These are phyloP conservation scores for Russula emetica DNA, from an alignment of 768 basidiomycete species.

Conservation along the genomic window DNA sequence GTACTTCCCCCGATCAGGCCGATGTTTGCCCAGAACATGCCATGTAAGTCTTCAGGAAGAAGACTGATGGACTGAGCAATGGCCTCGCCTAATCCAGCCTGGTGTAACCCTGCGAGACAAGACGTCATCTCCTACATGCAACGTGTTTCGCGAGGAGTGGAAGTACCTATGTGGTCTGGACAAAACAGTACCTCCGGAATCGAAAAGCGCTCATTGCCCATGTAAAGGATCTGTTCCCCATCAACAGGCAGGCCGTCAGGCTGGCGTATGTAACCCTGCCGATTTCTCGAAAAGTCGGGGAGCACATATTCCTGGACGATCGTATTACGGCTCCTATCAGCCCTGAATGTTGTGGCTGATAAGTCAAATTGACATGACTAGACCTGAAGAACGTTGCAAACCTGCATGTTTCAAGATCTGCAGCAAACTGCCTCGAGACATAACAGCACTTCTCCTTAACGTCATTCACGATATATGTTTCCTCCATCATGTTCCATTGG, in stretches of 20 bases:
- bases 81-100: conserved; percentile 71
- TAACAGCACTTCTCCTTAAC: conserved; percentile 91
- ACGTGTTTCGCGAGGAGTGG: conserved; percentile 6
- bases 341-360: conserved; percentile 36
- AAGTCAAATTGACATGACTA: conserved; percentile 11
- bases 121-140: conserved; percentile 10
- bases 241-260: conserved; percentile 51
- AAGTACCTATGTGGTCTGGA: conserved; percentile 80
- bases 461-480: conserved; percentile 89
- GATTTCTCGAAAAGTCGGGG: conserved; percentile 76
- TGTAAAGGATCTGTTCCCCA: conserved; percentile 66
- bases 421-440: conserved; percentile 65
- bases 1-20: conserved; percentile 83
- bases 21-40: conserved; percentile 95
- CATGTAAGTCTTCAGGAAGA: conserved; percentile 77
- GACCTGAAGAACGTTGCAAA: conserved; percentile 38
- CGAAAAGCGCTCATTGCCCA: conserved; percentile 89
- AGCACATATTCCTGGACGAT: conserved; percentile 88
- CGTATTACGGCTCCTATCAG: conserved; percentile 51
- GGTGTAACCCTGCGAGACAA: conserved; percentile 56
- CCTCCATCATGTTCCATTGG: conserved; percentile 99
- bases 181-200: conserved; percentile 92
- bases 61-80: conserved; percentile 71
- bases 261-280: conserved; percentile 52
- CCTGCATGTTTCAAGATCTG: conserved; percentile 77